Conservation (phyloP, 305 asterid genomes). For the Rubia balearica region DNA sequence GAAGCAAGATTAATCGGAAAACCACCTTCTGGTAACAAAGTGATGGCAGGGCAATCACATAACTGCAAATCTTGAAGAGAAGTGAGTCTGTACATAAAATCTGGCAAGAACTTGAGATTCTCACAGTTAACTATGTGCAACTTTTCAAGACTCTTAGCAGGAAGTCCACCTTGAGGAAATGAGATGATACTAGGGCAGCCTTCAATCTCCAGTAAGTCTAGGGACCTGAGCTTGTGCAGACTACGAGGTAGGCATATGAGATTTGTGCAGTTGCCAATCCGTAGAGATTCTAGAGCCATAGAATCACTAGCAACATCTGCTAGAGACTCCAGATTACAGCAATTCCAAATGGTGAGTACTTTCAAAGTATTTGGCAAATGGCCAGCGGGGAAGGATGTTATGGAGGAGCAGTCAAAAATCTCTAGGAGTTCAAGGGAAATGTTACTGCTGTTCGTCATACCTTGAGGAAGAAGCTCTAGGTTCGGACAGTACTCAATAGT, state of each 20-base stretch:
- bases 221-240: constrained; percentile 27
- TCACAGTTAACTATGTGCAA: constrained; percentile 36
- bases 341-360: constrained; percentile 40
- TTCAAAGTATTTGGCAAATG: constrained; percentile 33
- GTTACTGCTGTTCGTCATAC: constrained; percentile 33
- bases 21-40: constrained; percentile 31
- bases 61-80: constrained; percentile 35
- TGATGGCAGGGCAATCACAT: constrained; percentile 30
- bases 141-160: constrained; percentile 23
- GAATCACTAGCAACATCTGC: constrained; percentile 30
- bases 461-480: constrained; percentile 41
- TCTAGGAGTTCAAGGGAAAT: constrained; percentile 31
- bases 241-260: constrained; percentile 30
- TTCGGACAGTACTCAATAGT: constrained; percentile 32
- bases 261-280: constrained; percentile 41
- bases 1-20: constrained; percentile 36
- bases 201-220: constrained; percentile 32
- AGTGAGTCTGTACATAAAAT: constrained; percentile 31
- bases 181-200: constrained; percentile 36
- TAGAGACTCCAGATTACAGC: constrained; percentile 43
- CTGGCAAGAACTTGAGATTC: constrained; percentile 30
- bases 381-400: constrained; percentile 35
- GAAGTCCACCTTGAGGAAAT: constrained; percentile 40
- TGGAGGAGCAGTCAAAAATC: constrained; percentile 37
- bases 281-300: constrained; percentile 31